Base-by-base conservation (phyloP, 257 asterid genomes). In the Solanum tacnaense region DNA sequence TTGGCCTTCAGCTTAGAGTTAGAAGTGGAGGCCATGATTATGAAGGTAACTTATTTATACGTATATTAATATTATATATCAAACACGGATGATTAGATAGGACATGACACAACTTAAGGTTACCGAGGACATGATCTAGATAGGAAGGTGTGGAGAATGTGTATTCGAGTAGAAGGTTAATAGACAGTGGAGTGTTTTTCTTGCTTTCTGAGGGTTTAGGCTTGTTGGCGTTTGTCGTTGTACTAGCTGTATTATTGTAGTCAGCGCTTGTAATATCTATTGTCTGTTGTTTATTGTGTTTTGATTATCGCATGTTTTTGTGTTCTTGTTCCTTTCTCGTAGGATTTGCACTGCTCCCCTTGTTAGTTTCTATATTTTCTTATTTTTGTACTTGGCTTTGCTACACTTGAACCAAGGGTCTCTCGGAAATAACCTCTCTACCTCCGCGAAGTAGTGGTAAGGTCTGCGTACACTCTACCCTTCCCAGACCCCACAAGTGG, bases 11-110 rank as follows among this genome's bases (percentile, higher is more conserved):
- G 84, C 76, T 89, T 32, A 86, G 92, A 83, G 73, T 91, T 34
- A 52, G 91, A 60, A 90, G 92, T 79, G 92, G 91, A 71, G 92
- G 92, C 56, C 90, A 90, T 65, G 92, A 90, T 58, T 90, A 90
- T 12, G 92, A 90, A 78, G 84, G 72, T 65, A 65, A 25, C 32
- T 65, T n/a, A 65, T 65, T 65, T n/a, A 0, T 65, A n/a, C 32
- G 4, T 65, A 5, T 65, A 65, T 65, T 60, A 60, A 23, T 60
- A 21, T n/a, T 1, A 65, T 65, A n/a, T n/a, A 62, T 60, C 70
- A 60, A 60, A 58, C 9, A 21, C 12, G 2, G 12, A 58, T 49
- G 2, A 49, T 49, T 49, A 49, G 60, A 15, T 3, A 49, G 23
- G 60, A 49, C 23, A 15, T 49, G 60, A 16, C 9, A 15, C 23